Evolutionary conservation across 768 basidiomycete genomes (phyloP).

Genomic region (Mycena filopes): DNA sequence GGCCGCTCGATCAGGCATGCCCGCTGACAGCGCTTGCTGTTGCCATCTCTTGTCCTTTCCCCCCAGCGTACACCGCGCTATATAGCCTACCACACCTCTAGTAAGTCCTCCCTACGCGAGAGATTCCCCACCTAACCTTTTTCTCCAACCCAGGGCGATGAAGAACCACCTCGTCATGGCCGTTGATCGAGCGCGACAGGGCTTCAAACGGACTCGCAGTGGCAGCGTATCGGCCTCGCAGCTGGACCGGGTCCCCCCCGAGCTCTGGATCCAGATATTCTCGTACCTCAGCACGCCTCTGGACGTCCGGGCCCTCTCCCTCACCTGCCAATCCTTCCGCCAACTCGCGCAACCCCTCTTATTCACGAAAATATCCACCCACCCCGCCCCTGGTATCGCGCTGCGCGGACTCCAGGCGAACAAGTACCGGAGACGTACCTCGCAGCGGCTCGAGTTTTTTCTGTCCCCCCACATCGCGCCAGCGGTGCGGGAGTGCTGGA

Average conservation of each 20-base stretch:
- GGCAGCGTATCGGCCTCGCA: constrained; percentile 10
- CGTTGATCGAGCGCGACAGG: constrained; percentile 32
- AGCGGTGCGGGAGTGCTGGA: constrained; percentile 32
- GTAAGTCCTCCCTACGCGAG: background rate
- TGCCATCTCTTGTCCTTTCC: constrained; percentile 7
- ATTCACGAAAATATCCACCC: constrained; percentile 27
- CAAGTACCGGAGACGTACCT: constrained; percentile 23
- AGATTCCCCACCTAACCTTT: background rate
- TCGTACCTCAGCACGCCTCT: constrained; percentile 17
- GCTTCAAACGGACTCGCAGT: constrained; percentile 33
- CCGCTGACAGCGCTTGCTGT: constrained; percentile 11
- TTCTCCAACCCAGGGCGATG: constrained; percentile 11
- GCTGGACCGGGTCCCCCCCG: constrained; percentile 21
- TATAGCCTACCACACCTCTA: too few relatives aligned
- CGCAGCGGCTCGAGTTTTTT: constrained; percentile 30
- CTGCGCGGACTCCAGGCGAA: constrained; percentile 15
- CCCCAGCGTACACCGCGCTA: background rate
- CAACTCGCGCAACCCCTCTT: constrained; percentile 30
- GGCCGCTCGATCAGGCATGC: constrained; percentile 1
- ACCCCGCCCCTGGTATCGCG: constrained; percentile 6
- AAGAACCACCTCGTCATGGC: constrained; percentile 33
- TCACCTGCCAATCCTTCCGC: constrained; percentile 31
- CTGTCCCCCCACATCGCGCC: constrained; percentile 29
- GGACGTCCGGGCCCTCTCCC: constrained; percentile 22
- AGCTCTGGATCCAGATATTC: constrained; percentile 30